Percentiles rank a stretch among this genome's conserved stretches.
Evolutionary conservation across 73 alveolate species (phyloP).

Genomic region (Strombidium stylifer): DNA sequence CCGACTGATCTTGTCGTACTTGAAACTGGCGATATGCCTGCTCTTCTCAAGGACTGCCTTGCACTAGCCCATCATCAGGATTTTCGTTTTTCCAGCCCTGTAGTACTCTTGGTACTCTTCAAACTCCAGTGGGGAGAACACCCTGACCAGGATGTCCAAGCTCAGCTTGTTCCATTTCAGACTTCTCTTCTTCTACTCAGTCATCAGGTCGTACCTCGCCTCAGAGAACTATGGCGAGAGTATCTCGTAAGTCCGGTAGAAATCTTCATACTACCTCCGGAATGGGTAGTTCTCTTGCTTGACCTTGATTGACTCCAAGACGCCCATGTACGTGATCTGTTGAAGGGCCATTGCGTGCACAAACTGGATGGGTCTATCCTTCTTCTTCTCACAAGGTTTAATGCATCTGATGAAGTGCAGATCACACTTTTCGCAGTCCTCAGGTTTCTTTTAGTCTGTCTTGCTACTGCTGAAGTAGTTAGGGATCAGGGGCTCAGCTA

Average conservation of each 20-base stretch:
- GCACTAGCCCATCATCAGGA: conserved; percentile 41
- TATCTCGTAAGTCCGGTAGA: conserved; percentile 86
- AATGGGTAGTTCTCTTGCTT: conserved; percentile 91
- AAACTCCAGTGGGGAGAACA: no score
- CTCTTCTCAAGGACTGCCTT: conserved; percentile 45
- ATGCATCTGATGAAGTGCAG: conserved; percentile 95
- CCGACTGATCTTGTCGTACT: conserved; percentile 16
- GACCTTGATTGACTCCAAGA: conserved; percentile 90
- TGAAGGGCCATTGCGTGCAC: conserved; percentile 71
- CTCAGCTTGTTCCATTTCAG: conserved; percentile 10
- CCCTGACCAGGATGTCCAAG: conserved; percentile 25
- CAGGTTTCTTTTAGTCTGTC: not conserved
- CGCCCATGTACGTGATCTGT: conserved; percentile 96
- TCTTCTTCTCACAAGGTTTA: conserved; percentile 92
- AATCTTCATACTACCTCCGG: conserved; percentile 77
- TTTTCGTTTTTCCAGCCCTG: conserved; percentile 53
- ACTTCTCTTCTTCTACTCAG: conserved; percentile 36
- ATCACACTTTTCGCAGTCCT: conserved; percentile 62
- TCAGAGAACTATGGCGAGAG: conserved; percentile 44
- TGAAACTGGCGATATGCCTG: no score
- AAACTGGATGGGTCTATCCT: conserved; percentile 53
- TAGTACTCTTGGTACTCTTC: conserved; percentile 26
- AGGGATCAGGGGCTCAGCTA: conserved; percentile 67
- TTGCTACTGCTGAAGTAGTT: not conserved
- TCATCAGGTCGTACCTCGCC: conserved; percentile 41